Evolutionary conservation across 1,284 basidiomycete species (phyloP).

Genomic region (Trametes pubescens): DNA sequence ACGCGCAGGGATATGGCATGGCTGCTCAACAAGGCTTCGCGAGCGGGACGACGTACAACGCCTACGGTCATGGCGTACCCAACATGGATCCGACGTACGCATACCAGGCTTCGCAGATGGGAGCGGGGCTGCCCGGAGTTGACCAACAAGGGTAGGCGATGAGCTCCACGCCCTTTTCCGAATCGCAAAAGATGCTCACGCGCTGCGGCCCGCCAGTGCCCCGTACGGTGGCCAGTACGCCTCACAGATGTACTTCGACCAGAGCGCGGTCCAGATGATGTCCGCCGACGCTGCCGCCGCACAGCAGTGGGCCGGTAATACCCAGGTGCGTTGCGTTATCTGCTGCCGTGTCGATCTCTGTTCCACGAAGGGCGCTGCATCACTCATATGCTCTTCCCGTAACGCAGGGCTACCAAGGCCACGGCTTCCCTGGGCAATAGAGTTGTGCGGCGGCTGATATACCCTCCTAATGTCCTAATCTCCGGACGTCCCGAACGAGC

Average conservation of each 20-base stretch:
- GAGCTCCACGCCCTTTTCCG: background rate
- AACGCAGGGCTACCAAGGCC: conserved; percentile 22
- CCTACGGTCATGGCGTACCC: conserved; percentile 24
- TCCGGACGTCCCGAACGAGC: background rate
- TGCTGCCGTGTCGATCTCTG: conserved; percentile 3
- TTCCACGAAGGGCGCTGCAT: conserved; percentile 8
- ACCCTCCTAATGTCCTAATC: conserved; percentile 13
- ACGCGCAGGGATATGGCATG: conserved; percentile 17
- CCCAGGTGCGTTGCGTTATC: conserved; percentile 28
- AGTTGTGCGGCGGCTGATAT: background rate
- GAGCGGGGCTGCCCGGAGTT: conserved; percentile 3
- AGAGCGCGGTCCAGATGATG: conserved; percentile 26
- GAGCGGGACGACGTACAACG: conserved; percentile 29
- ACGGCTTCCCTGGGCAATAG: conserved; percentile 21
- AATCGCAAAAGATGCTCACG: conserved; percentile 9
- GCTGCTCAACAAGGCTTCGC: conserved; percentile 33
- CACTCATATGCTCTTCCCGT: conserved; percentile 8
- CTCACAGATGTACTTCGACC: conserved; percentile 29
- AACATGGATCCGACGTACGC: conserved; percentile 25
- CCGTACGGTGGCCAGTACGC: conserved; percentile 24
- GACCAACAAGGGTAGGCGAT: conserved; percentile 23
- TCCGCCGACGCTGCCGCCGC: conserved; percentile 21
- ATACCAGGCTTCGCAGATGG: conserved; percentile 24
- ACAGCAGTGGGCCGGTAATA: conserved; percentile 28
- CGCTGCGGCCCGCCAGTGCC: conserved; percentile 9